These are phyloP conservation scores for Leishmania braziliensis DNA, from an alignment of 208 protist genomes.

Conservation along the genomic window DNA sequence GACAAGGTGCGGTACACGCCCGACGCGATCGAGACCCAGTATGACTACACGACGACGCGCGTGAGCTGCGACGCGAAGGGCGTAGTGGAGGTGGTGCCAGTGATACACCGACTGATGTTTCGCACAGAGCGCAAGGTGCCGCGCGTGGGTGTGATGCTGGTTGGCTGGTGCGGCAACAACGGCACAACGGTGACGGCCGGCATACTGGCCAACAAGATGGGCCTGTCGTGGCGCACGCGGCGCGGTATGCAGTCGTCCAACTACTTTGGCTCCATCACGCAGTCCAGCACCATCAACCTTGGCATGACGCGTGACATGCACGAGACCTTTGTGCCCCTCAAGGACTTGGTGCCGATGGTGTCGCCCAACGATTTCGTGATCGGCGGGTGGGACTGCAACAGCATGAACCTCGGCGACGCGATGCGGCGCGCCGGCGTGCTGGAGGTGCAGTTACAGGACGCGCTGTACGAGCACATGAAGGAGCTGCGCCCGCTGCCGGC, in stretches of 20 bases:
- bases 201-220: constrained; percentile 95
- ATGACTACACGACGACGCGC: constrained; percentile 84
- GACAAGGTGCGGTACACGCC: constrained; percentile 76
- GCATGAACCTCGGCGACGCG: constrained; percentile 93
- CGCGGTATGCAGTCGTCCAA: constrained; percentile 92
- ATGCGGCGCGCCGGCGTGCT: constrained; percentile 96
- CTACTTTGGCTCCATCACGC: constrained; percentile 98
- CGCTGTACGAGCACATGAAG: constrained; percentile 85
- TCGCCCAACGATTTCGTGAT: constrained; percentile 97
- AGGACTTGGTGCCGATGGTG: constrained; percentile 96
- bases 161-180: constrained; percentile 99
- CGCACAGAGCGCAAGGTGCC: constrained; percentile 90
- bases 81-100: constrained; percentile 72
- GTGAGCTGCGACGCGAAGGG: constrained; percentile 44
- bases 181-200: constrained; percentile 98
- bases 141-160: constrained; percentile 93
- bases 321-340: constrained; percentile 95
- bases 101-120: constrained; percentile 74
- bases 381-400: constrained; percentile 98
- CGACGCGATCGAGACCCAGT: constrained; percentile 78
- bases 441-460: constrained; percentile 93
- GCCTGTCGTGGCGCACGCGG: constrained; percentile 95
- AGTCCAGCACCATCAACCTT: constrained; percentile 96
- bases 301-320: constrained; percentile 88
- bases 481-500: constrained; percentile 94